Base-by-base conservation (phyloP, 2,329 filamentous ascomycete genomes). In the Claviceps spartinae region DNA sequence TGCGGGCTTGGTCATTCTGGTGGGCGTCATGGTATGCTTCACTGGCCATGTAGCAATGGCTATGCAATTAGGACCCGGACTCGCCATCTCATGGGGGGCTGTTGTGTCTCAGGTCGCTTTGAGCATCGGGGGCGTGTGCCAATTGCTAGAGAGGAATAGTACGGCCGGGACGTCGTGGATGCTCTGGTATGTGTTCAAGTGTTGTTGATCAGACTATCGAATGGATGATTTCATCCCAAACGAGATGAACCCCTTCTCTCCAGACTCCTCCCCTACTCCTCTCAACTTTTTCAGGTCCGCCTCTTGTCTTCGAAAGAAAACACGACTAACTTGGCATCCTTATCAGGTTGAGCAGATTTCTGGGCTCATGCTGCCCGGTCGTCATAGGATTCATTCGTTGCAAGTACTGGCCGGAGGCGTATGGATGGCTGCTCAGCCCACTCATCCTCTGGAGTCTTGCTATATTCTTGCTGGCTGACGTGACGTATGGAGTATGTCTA, bases 1-100 rank as follows among this genome's bases (percentile, higher is more conserved):
- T 49, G 37, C 55, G 26, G 46, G 48, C 20, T 48, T 53, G 4
- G 49, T 56, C 36, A 47, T 55, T 5, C 5, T 52, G 13, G 53
- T 30, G 16, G 55, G 53, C 37, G 53, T 49, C 1, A 8, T 50
- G 22, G 22, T 56, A 16, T 54, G 55, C 51, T 55, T 56, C 18
- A n/a, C 44, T 5, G 55, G 55, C n/a, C 55, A 56, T 30, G 47
- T 56, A 14, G 55, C 55, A 34, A 47, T 56, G 51, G 55, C 55
- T 1, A 48, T 52, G 26, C 51, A 56, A 20, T 52, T 56, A 16
- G 55, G 55, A n/a, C 53, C 53, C 14, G 55, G 18, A 9, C 44
- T 54, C 34, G 55, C 55, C 2, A 55, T 55, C 14, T 55, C 55
- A 3, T 56, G 55, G 55, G 53, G 55, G 4, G 55, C 55, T 24